phyloP scores from a whole-genome alignment of 805 yeast species.

The Spencermartinsiella europaea region DNA sequence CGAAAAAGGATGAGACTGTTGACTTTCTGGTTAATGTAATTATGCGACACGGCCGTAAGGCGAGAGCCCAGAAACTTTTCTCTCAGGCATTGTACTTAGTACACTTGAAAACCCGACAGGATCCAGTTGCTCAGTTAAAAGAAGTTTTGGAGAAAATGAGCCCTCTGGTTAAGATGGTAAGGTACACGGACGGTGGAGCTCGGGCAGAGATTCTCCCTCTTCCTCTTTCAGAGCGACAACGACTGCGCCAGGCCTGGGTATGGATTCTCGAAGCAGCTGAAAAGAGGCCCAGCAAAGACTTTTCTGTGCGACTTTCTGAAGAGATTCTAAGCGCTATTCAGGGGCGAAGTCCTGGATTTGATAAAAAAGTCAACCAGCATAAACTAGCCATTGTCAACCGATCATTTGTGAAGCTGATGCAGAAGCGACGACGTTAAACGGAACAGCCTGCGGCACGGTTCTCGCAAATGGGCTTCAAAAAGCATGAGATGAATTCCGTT shows the following conservation, averaged over 20 bases:
- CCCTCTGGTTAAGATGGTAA: slow-evolving; percentile 74
- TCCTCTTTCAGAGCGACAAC: slow-evolving; percentile 75
- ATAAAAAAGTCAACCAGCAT: slow-evolving; percentile 77
- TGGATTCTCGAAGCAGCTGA: slow-evolving; percentile 88
- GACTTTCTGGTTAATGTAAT: slow-evolving; percentile 77
- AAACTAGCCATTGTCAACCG: slow-evolving; percentile 84
- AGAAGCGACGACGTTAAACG: slow-evolving; percentile 4
- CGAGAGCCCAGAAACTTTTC: slow-evolving; percentile 66
- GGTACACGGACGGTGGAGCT: slow-evolving; percentile 80
- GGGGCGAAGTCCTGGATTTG: slow-evolving; percentile 80
- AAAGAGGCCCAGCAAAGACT: slow-evolving; percentile 72
- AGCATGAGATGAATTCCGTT: no score
- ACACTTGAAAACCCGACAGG: slow-evolving; percentile 63
- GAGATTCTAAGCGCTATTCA: slow-evolving; percentile 72
- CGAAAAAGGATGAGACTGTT: slow-evolving; percentile 60
- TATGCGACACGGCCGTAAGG: slow-evolving; percentile 89
- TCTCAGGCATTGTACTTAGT: slow-evolving; percentile 76
- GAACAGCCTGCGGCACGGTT: no score
- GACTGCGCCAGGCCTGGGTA: slow-evolving; percentile 77
- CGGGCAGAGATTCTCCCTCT: slow-evolving; percentile 75
- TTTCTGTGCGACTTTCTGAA: slow-evolving; percentile 85
- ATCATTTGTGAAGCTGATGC: slow-evolving; percentile 52
- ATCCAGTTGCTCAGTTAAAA: slow-evolving; percentile 74
- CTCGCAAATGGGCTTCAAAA: no score
- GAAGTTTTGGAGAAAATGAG: slow-evolving; percentile 74